Base-by-base conservation (phyloP, 75 land plant genomes). In the Sequoia sempervirens region DNA sequence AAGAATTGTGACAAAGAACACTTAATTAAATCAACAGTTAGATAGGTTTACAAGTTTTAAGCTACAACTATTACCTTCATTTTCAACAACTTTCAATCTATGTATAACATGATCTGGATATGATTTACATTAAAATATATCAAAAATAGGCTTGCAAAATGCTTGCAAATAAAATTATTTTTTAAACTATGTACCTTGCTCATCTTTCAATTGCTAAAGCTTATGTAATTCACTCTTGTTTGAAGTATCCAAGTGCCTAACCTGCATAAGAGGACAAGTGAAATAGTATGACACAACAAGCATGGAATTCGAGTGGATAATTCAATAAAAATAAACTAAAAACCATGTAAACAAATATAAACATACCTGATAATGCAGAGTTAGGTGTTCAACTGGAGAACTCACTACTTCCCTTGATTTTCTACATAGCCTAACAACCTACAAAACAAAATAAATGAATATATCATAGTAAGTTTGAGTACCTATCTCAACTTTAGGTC, bases 371-470 rank as follows among this genome's bases (percentile, higher is more conserved):
- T 98, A 98, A 81, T 98, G 99, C 37, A 98, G 91, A 32, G 99
- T 98, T 54, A 98, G 87, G 90, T 98, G 99, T 81, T 98, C 99
- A 61, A 98, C 99, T 72, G 98, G 98, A 75, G 99, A 98, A 82
- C 96, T 96, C 10, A 98, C 98, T 83, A 98, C 99, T 87, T 98
- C 99, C 82, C 99, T 88, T 78, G 99, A 98, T 83, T 98, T 98
- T 3, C 98, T 98, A 93, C 99, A 96, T 37, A 98, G 87, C 80
- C 98, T 88, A 11, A 98, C 99, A 85, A 98, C 99, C 99, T 98
- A 86, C 34, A 74, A 20, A 76, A n/a, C n/a, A 9, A 80, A 40
- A 37, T 58, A 30, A 68, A 72, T 81, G 47, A 81, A 64, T 45
- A 72, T 61, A 61, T 23, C n/a, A 61, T 61, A 23, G 26, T 61